Evolutionary conservation across 192 early-diverging fungal species (phyloP), one percentile per base, ranked within the genome.

Genomic region (Gonapodya sp.): DNA sequence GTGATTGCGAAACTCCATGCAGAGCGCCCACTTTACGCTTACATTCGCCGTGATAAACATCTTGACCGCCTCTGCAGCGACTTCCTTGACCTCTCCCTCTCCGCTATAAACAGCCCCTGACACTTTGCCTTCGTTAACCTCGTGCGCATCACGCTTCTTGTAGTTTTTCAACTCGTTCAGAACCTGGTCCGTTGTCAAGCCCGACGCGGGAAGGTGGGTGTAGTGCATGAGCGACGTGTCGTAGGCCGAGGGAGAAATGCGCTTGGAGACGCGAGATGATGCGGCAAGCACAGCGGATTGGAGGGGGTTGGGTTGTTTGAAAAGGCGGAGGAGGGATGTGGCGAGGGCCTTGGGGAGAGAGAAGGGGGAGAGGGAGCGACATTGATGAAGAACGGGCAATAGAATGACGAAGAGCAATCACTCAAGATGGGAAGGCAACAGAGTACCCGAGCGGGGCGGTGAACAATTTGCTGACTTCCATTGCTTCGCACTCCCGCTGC

Each of bases 101-200:
- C 30, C 75, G 75, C 34, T 18, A 33, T 77, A 77, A 2, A 77
- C 75, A 8, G 75, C 75, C 18, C 75, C 75, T 18, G 75, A 77
- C 75, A 77, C 75, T 18, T 34, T 18, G 8, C 75, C 75, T 34
- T 77, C 34, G 2, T 14, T 8, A 34, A 32, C 14, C 8, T 77
- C 75, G 8, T 8, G 16, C 30, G 18, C 2, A 31, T 77, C 75
- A 14, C 34, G 18, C 18, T 33, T 34, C 75, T 77, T 77, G 75
- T 77, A 77, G 8, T 34, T 77, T 33, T 77, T 18, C 30, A 77
- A 14, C 75, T 77, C 75, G 8, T 16, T 34, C 75, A 32, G 16
- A 33, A 77, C 75, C 8, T 77, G 18, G 18, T 77, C 75, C 18
- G 34, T 34, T 33, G 75, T 31, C 16, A 77, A 33, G 2, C 75